Evolutionary conservation across 345 rosid genomes (phyloP).

Genomic region (Eucalyptus urophylla): DNA sequence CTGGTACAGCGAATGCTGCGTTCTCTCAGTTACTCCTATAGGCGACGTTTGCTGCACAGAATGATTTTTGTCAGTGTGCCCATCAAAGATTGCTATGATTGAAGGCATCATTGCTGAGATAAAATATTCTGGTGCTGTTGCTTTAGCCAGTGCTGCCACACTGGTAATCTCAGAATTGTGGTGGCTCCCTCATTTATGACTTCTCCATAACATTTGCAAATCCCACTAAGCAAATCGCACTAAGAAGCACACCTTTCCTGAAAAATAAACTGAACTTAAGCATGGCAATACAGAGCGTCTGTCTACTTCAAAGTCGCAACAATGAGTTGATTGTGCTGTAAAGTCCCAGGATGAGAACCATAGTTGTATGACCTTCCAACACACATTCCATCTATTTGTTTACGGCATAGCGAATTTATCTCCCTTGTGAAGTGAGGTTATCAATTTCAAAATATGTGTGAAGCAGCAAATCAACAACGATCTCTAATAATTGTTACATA

Average conservation of each 20-base stretch:
- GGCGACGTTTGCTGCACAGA: too few relatives aligned
- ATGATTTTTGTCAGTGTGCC: too few relatives aligned
- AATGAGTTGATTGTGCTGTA: background rate
- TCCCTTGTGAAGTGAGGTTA: rapidly evolving
- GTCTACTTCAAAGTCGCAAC: background rate
- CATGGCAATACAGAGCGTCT: background rate
- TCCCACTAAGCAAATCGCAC: too few relatives aligned
- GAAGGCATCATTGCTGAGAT: too few relatives aligned
- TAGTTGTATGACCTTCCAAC: rapidly evolving
- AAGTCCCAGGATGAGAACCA: background rate
- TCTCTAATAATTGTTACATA: background rate
- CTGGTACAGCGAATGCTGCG: conserved; percentile 25
- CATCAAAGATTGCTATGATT: too few relatives aligned
- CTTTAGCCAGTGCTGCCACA: too few relatives aligned
- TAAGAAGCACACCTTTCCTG: background rate
- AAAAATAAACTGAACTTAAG: background rate
- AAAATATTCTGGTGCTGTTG: too few relatives aligned
- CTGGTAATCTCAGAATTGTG: conserved; percentile 22
- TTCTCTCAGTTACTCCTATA: too few relatives aligned
- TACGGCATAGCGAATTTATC: background rate
- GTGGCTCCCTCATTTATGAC: conserved; percentile 42
- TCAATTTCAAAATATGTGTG: background rate
- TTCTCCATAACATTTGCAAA: too few relatives aligned
- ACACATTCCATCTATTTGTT: background rate
- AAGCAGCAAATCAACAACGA: rapidly evolving